Evolutionary conservation across 2,329 filamentous ascomycete genomes (phyloP).

Genomic region (Xylariaceae sp.): DNA sequence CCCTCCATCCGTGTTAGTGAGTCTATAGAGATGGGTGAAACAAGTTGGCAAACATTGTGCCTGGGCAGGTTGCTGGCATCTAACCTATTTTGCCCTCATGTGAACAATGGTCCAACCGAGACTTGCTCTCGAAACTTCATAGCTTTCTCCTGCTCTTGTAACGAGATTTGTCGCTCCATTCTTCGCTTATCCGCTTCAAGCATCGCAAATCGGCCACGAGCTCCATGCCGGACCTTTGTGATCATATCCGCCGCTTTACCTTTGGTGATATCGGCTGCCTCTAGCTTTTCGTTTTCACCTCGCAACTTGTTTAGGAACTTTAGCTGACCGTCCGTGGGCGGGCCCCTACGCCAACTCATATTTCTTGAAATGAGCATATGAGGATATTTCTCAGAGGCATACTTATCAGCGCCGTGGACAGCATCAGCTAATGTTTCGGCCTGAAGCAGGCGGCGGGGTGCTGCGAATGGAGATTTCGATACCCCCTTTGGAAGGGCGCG

Average conservation of each 20-base stretch:
- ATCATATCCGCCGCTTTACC: constrained; percentile 90
- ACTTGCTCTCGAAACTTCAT: constrained; percentile 58
- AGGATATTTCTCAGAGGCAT: constrained; percentile 70
- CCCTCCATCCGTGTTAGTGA: constrained; percentile 1
- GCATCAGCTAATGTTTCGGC: constrained; percentile 73
- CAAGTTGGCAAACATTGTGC: constrained; percentile 4
- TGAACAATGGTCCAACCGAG: constrained; percentile 58
- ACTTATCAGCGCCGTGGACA: constrained; percentile 85
- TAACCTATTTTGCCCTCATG: constrained; percentile 24
- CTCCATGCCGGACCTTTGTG: constrained; percentile 86
- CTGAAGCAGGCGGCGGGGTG: constrained; percentile 71
- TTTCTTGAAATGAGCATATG: constrained; percentile 68
- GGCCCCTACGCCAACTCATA: constrained; percentile 71
- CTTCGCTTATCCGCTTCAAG: constrained; percentile 60
- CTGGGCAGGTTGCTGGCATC: constrained; percentile 6
- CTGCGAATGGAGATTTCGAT: constrained; percentile 66
- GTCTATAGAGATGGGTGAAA: background rate
- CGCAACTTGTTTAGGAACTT: constrained; percentile 72
- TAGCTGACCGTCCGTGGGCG: constrained; percentile 70
- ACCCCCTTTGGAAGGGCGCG: constrained; percentile 52
- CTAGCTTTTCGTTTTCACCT: constrained; percentile 59
- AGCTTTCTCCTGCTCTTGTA: constrained; percentile 46
- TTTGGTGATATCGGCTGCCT: constrained; percentile 67
- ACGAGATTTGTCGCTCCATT: constrained; percentile 45
- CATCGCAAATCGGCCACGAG: constrained; percentile 65